Base-by-base conservation (phyloP, 306 rosid genomes). In the Sophora flavescens region DNA sequence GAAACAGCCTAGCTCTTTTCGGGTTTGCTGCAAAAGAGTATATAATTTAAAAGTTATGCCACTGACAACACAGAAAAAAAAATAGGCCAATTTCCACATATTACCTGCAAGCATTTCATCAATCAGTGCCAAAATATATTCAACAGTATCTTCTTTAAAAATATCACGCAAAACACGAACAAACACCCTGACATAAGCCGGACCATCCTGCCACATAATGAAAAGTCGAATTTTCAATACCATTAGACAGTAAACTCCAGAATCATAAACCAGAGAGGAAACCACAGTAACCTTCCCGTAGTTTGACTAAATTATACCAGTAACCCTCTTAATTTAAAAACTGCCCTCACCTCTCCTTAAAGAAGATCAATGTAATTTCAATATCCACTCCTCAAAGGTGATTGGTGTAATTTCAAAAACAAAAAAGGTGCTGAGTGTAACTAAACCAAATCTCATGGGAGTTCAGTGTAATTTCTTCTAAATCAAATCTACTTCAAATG, bases 71-170 rank as follows among this genome's bases (percentile, higher is more conserved):
- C 58, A 62, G 30, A 68, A 17, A 41, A 52, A 45, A 35, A n/a
- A 38, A 57, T 26, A 5, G 36, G 33, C 47, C 56, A 56, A 48
- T 72, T 60, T 67, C 44, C 63, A 74, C 51, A 83, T 68, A 47
- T 47, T 83, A 94, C 98, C 96, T 35, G 97, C 74, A 77, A 94
- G 96, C 96, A 94, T 83, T 76, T 94, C 98, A 83, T 92, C 96
- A 8, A 94, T 78, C 80, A 94, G 77, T 6, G 97, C 97, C 84
- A 94, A 87, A 54, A 89, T 93, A 81, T 95, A 92, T 80, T 95
- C 98, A 2, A 95, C 91, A 2, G 98, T 95, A 77, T 95, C 98
- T 68, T 95, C 98, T 84, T 95, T 95, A 71, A 81, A 86, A 83
- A 95, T 92, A 63, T 95, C 96, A 11, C 89, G 93, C 70, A 95